Conservation (phyloP, 345 rosid genomes). For the Eucalyptus pumila region DNA sequence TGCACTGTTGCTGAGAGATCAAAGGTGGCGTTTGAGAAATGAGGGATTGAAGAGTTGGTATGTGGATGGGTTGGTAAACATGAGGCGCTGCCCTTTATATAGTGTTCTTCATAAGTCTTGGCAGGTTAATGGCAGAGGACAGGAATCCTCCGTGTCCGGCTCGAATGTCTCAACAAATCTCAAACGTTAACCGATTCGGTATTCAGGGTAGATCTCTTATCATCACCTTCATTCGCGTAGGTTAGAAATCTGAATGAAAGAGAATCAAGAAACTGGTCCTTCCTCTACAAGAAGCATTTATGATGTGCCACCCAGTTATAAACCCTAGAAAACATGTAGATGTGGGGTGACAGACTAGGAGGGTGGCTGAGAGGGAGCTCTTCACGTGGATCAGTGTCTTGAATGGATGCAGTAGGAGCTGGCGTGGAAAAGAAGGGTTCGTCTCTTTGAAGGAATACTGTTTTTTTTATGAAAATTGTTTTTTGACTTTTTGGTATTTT, state of each 20-base stretch:
- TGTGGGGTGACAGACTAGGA: background rate
- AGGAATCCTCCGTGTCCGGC: background rate
- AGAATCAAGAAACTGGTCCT: background rate
- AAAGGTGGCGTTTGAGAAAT: background rate
- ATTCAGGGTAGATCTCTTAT: background rate
- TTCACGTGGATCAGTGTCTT: background rate
- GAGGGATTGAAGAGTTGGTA: background rate
- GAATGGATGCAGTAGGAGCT: background rate
- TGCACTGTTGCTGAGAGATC: background rate
- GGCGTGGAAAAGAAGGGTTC: background rate
- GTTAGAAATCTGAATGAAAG: background rate
- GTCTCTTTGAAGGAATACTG: background rate
- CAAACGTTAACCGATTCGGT: background rate
- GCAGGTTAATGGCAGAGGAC: background rate
- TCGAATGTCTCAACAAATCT: background rate
- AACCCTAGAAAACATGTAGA: background rate
- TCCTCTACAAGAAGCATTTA: background rate
- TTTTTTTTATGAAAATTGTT: too few species aligned
- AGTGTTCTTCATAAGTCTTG: background rate
- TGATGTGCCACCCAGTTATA: background rate
- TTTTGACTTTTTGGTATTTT: too few species aligned
- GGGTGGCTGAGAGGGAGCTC: background rate
- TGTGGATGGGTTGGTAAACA: background rate
- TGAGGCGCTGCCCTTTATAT: background rate
- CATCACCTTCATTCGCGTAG: background rate